phyloP scores from a whole-genome alignment of 1,284 basidiomycete species.

The Ustilago vetiveriae region DNA sequence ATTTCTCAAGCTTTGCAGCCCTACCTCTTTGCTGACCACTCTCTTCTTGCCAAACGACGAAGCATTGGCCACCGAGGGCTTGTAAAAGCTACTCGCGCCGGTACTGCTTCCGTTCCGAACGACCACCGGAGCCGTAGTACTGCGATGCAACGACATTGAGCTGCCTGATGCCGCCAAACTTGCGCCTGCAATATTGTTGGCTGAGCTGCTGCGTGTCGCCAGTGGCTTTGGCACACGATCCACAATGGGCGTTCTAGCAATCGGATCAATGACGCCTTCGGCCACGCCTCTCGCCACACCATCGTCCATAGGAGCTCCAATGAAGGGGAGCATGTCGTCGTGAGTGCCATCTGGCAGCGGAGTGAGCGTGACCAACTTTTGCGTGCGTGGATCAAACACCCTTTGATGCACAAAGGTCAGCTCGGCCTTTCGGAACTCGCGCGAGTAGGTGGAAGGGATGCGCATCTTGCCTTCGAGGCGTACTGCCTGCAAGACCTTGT shows the following conservation, averaged over 20 bases:
- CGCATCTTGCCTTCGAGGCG: conserved; percentile 84
- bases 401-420: conserved; percentile 93
- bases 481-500: conserved; percentile 83
- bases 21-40: conserved; percentile 29
- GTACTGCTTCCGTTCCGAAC: neutral
- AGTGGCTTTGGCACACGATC: conserved; percentile 28
- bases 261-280: conserved; percentile 80
- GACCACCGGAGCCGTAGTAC: conserved; percentile 19
- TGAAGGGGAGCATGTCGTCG: conserved; percentile 54
- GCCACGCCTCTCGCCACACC: conserved; percentile 74
- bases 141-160: conserved; percentile 12
- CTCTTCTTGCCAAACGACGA: conserved; percentile 22
- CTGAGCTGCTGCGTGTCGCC: conserved; percentile 14
- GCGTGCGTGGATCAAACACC: conserved; percentile 79
- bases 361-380: conserved; percentile 51
- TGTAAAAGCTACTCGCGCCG: conserved; percentile 20
- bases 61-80: conserved; percentile 1
- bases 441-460: conserved; percentile 76
- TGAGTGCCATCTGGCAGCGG: conserved; percentile 53
- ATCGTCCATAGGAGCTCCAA: conserved; percentile 52
- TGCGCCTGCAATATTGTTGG: conserved; percentile 6
- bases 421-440: conserved; percentile 78
- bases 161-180: neutral
- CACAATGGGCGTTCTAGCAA: conserved; percentile 75
- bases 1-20: conserved; percentile 41